These are phyloP conservation scores for Pseudocercospora fuligena DNA, from an alignment of 2,329 filamentous ascomycete genomes.

Conservation along the genomic window DNA sequence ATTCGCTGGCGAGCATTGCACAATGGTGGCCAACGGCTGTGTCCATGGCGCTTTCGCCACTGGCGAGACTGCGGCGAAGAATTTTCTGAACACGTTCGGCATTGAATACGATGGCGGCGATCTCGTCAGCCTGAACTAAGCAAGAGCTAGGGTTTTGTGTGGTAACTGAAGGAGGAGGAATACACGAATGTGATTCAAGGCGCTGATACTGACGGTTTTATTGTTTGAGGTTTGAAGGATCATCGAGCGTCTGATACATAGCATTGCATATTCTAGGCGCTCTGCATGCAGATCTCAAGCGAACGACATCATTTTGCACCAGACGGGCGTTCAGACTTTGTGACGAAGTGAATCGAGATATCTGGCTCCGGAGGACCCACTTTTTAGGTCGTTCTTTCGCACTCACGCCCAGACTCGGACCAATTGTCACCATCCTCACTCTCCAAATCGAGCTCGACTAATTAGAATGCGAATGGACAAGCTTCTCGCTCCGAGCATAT, in stretches of 20 bases:
- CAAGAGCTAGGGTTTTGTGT: not conserved
- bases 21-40: slow-evolving; percentile 49
- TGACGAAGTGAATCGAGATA: not conserved
- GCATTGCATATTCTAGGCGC: not conserved
- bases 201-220: not conserved
- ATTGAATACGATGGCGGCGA: slow-evolving; percentile 43
- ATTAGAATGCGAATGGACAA: too few relatives aligned
- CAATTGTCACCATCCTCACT: too few relatives aligned
- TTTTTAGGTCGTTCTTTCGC: not conserved
- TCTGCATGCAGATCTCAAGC: not conserved
- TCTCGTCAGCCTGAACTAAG: slow-evolving; percentile 29
- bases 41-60: slow-evolving; percentile 53
- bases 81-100: slow-evolving; percentile 45
- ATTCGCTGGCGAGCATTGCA: slow-evolving; percentile 48
- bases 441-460: too few relatives aligned
- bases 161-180: not conserved
- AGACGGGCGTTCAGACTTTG: not conserved
- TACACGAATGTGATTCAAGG: not conserved
- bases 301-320: not conserved
- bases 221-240: not conserved
- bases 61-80: slow-evolving; percentile 49
- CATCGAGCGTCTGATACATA: not conserved
- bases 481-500: too few relatives aligned
- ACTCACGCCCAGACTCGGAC: not conserved
- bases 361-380: not conserved